Percentiles rank a stretch among this genome's conserved stretches.
Evolutionary conservation across 352 stramenopile species (phyloP).

Genomic region (Hyaloperonospora arabidopsidis): DNA sequence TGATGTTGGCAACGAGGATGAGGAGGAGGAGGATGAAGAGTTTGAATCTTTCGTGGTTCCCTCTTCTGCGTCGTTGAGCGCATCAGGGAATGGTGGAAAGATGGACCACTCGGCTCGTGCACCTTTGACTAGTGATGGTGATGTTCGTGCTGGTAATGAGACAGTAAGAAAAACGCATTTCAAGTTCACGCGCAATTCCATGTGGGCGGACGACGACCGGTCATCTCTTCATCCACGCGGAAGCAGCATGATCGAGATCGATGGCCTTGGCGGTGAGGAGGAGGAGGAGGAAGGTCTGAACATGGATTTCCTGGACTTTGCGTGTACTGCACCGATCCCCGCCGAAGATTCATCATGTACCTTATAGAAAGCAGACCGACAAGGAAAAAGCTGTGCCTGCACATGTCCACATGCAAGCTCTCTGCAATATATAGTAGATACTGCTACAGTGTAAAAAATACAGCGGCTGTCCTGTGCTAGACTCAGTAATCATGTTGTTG

Average conservation of each 20-base stretch:
- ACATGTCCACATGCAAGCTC: constrained; percentile 13
- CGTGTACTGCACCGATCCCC: constrained; percentile 21
- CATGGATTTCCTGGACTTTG: constrained; percentile 70
- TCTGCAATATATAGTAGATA: constrained; percentile 21
- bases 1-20: constrained; percentile 19
- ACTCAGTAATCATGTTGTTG: no score
- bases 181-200: constrained; percentile 34
- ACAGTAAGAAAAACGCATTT: constrained; percentile 30
- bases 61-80: constrained; percentile 8
- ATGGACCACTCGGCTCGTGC: constrained; percentile 21
- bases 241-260: constrained; percentile 32
- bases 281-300: constrained; percentile 62
- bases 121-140: constrained; percentile 16
- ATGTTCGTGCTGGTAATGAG: constrained; percentile 1
- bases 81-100: constrained; percentile 5
- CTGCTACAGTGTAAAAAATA: constrained; percentile 1
- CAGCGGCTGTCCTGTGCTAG: not conserved
- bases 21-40: constrained; percentile 22
- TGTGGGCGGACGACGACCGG: constrained; percentile 17
- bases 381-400: not conserved
- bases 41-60: constrained; percentile 28
- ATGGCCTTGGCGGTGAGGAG: constrained; percentile 24
- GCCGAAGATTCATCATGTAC: constrained; percentile 15
- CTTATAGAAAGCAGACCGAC: not conserved
- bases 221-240: constrained; percentile 22